These are phyloP conservation scores for Arabidopsis lyrata DNA, from an alignment of 441 rosid species.

Conservation along the genomic window DNA sequence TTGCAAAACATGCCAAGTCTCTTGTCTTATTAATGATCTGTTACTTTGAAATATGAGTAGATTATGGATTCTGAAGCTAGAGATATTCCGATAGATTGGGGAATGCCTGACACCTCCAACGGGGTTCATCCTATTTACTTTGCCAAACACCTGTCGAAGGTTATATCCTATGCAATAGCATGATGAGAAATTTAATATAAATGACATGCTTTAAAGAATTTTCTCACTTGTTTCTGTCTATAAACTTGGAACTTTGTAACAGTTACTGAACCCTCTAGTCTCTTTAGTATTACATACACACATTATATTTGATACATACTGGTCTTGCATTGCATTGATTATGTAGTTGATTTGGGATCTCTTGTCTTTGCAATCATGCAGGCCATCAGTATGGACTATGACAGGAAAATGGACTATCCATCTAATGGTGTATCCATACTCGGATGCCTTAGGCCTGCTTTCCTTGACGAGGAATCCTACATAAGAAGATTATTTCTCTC, in stretches of 20 bases:
- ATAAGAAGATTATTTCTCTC: constrained; percentile 64
- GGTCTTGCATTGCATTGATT: constrained; percentile 25
- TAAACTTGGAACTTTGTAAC: constrained; percentile 11
- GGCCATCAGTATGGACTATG: constrained; percentile 64
- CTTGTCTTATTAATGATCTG: constrained; percentile 4
- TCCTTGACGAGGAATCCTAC: constrained; percentile 78
- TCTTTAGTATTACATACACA: neutral
- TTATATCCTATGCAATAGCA: constrained; percentile 32
- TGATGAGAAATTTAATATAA: constrained; percentile 10
- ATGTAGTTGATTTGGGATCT: constrained; percentile 38
- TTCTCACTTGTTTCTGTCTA: neutral
- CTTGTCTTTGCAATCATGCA: constrained; percentile 45
- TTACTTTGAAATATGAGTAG: constrained; percentile 47
- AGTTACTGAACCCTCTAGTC: neutral
- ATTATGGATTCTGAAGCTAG: constrained; percentile 69
- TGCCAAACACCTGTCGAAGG: constrained; percentile 82
- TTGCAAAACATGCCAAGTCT: constrained; percentile 31
- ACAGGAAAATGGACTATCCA: constrained; percentile 73
- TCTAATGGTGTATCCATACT: constrained; percentile 87
- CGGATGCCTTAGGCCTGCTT: constrained; percentile 82
- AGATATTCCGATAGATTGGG: constrained; percentile 80
- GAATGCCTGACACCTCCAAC: constrained; percentile 75
- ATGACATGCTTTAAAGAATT: neutral
- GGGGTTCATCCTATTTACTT: constrained; percentile 85
- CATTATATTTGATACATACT: constrained; percentile 1